A percentile compares a stretch with the other conserved stretches of the same genome.
Conservation (phyloP, 805 yeast genomes). For the Candida gorgasii region DNA sequence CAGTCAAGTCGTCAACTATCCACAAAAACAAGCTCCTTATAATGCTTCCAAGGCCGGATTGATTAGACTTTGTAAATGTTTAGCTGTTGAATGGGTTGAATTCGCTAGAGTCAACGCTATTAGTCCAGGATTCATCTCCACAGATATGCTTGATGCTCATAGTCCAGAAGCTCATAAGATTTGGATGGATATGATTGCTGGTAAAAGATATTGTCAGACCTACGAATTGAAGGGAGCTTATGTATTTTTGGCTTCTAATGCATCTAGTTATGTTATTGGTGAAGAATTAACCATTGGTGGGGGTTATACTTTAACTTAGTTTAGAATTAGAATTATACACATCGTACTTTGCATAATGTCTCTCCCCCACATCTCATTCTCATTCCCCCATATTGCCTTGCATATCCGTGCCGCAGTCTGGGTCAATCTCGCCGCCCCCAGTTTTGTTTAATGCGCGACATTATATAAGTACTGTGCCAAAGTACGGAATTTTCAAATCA, state of each 20-base stretch:
- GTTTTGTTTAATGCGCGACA: constrained; percentile 4
- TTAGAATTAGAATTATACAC: not conserved
- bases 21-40: constrained; percentile 83
- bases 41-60: constrained; percentile 87
- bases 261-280: constrained; percentile 77
- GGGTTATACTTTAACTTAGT: constrained; percentile 52
- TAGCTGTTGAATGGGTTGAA: constrained; percentile 84
- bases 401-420: no score
- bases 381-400: not conserved
- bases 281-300: constrained; percentile 77
- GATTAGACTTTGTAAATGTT: constrained; percentile 69
- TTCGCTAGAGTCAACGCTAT: constrained; percentile 82
- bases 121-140: constrained; percentile 81
- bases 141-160: constrained; percentile 55
- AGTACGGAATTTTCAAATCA: constrained; percentile 1
- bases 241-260: constrained; percentile 75
- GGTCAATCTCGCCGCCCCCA: not conserved
- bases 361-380: constrained; percentile 1
- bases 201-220: constrained; percentile 74
- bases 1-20: constrained; percentile 80
- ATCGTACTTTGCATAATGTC: no score
- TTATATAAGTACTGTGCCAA: not conserved
- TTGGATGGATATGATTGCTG: constrained; percentile 53
- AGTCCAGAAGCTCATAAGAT: constrained; percentile 32
- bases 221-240: constrained; percentile 79